phyloP scores from a whole-genome alignment of 2,329 filamentous ascomycete genomes.

The Stachybotrys chartarum region DNA sequence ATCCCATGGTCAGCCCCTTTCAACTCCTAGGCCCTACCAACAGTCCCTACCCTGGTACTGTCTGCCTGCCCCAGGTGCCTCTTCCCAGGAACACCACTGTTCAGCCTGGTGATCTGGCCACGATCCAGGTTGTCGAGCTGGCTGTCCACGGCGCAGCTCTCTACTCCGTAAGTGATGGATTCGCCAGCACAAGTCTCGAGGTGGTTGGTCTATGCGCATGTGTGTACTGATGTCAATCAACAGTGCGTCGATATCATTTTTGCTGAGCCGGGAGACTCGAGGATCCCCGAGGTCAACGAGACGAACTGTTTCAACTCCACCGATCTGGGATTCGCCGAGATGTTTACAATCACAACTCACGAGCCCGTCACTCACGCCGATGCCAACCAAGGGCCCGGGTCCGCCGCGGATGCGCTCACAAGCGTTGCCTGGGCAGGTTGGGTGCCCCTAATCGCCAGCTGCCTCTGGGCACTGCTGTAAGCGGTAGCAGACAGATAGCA shows the following conservation, averaged over 20 bases:
- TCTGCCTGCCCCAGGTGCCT: constrained; percentile 86
- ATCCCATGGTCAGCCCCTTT: constrained; percentile 72
- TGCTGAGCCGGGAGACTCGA: constrained; percentile 63
- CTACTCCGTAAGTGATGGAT: constrained; percentile 57
- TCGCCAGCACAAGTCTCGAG: not conserved
- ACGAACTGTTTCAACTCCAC: constrained; percentile 87
- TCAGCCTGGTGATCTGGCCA: constrained; percentile 78
- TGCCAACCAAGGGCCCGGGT: constrained; percentile 12
- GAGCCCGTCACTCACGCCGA: constrained; percentile 28
- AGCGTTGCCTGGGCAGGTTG: constrained; percentile 28
- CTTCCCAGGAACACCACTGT: constrained; percentile 66
- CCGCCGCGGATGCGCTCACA: constrained; percentile 15
- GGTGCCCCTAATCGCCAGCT: constrained; percentile 30
- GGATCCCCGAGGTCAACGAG: constrained; percentile 64
- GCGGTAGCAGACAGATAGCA: not conserved
- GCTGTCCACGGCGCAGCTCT: constrained; percentile 78
- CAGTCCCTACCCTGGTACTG: constrained; percentile 75
- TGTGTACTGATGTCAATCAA: not conserved
- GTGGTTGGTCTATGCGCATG: not conserved
- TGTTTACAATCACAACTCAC: constrained; percentile 61
- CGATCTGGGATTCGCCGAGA: constrained; percentile 65
- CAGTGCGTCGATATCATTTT: constrained; percentile 96
- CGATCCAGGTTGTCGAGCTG: constrained; percentile 79
- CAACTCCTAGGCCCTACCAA: constrained; percentile 77
- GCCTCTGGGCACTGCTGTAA: constrained; percentile 31